Base-by-base conservation (phyloP, 257 asterid species). In the Eustoma russellianum region DNA sequence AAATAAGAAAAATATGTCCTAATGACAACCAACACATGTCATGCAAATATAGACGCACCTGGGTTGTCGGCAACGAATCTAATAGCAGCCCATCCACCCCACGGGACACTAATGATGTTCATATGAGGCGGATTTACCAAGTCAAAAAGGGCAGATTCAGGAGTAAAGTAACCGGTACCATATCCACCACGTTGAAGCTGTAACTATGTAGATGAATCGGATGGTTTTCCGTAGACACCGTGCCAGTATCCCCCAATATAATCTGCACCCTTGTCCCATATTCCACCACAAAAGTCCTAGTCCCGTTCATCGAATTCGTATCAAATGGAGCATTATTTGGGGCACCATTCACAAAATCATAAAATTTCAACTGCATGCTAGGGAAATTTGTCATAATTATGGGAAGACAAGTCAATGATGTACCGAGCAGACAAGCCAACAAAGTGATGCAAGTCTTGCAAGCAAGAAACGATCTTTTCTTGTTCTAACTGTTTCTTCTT, bases 31-130 rank as follows among this genome's bases (percentile, higher is more conserved):
- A n/a, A n/a, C n/a, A n/a, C n/a, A n/a, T n/a, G n/a, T n/a, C n/a
- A n/a, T n/a, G n/a, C n/a, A n/a, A n/a, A n/a, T n/a, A 50, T 9
- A 24, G 15, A 24, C 33, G 9, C 71, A 80, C 83, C 83, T 78
- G 86, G 86, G 62, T 82, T 82, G 50, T 82, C 85, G 16, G 90
- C 90, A 24, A 69, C 47, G 45, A 82, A 82, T 67, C 82, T 66
- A 46, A 82, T 68, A 7, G 83, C 86, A 14, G 86, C 80, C 86
- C 90, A 82, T 55, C 90, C 90, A 47, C 83, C 83, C 40, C 62
- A 79, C 16, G 90, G 90, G 55, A 82, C 86, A 56, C 83, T 83
- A 44, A 82, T 70, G 1, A 86, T 78, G 74, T 77, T 81, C 86
- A 79, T 71, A 45, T 78, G 75, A 44, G 86, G 83, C 34, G 90